These are phyloP conservation scores for Sicyos edulis DNA, from an alignment of 306 rosid species.

Conservation along the genomic window DNA sequence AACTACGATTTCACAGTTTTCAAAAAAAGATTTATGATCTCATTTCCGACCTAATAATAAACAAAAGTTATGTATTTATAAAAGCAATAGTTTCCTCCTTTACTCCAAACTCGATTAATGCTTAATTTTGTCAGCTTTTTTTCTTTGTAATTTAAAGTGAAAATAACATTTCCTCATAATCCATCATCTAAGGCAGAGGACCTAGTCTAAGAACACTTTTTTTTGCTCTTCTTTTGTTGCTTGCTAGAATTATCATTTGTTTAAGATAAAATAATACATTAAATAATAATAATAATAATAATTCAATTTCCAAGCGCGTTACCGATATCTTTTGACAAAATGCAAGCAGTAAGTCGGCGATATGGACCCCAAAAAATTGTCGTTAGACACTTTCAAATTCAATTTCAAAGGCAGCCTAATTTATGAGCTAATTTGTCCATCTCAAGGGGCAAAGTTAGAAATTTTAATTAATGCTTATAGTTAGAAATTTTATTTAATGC, in stretches of 20 bases:
- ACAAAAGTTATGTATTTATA: no score
- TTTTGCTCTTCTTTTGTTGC: constrained; percentile 17
- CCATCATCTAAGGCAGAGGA: background rate
- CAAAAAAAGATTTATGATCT: no score
- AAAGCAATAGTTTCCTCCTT: constrained; percentile 18
- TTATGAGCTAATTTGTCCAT: no score
- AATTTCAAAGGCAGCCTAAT: no score
- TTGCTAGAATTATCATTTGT: constrained; percentile 9
- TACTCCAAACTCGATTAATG: constrained; percentile 34
- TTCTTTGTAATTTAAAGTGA: constrained; percentile 29
- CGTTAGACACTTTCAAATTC: no score
- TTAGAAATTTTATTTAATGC: no score
- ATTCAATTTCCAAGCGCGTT: constrained; percentile 1
- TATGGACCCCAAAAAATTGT: background rate
- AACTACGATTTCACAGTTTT: no score
- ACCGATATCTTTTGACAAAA: constrained; percentile 16
- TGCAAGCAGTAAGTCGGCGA: constrained; percentile 1
- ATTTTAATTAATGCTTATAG: no score
- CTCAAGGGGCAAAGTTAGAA: no score
- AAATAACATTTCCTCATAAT: constrained; percentile 20
- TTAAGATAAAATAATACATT: background rate
- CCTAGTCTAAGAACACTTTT: constrained; percentile 7
- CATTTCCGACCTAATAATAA: no score
- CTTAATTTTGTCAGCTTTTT: constrained; percentile 43
- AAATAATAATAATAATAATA: no score